Evolutionary conservation across 345 rosid genomes (phyloP), one percentile per base, ranked within the genome.

Genomic region (Barbarea vulgaris): DNA sequence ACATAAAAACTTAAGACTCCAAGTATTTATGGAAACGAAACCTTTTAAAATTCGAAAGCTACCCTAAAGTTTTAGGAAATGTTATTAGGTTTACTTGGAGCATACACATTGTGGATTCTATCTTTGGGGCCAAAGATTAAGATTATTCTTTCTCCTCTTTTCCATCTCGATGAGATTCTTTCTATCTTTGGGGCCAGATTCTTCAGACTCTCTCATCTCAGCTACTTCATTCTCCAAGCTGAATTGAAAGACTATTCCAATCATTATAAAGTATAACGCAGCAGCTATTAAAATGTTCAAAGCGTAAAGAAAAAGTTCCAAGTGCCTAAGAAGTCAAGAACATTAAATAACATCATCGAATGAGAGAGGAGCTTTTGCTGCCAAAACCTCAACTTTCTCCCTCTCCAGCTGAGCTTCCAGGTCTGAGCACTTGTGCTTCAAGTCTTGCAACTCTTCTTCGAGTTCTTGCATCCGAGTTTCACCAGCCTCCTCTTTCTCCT

Each of bases 321-420:
- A 31, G 21, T 50, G 21, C 47, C 47, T 7, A 31, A 14, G n/a
- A 55, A 18, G 9, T 6, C 21, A 42, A 5, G 10, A 24, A 39
- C n/a, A 69, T n/a, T n/a, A n/a, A n/a, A n/a, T n/a, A n/a, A n/a
- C n/a, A n/a, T n/a, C n/a, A n/a, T 30, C 41, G 7, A 78, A 65
- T 1, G 62, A 64, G 1, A 72, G 13, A 17, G 74, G 69, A 51
- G 62, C n/a, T 53, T 30, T 72, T 1, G 73, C 73, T 22, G 69
- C 64, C 1, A 3, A 51, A 2, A 64, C 64, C 19, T 78, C 28
- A 19, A 27, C 50, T 11, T 67, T 52, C 30, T 69, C 47, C 17
- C 41, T 56, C 55, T 79, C 67, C 25, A 79, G 21, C 24, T 30
- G 30, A 62, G 27, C 69, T 69, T 62, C 75, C 6, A 79, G 19